Conservation (phyloP, 1,284 basidiomycete genomes). For the Anthracocystis panici-leucophaei region DNA sequence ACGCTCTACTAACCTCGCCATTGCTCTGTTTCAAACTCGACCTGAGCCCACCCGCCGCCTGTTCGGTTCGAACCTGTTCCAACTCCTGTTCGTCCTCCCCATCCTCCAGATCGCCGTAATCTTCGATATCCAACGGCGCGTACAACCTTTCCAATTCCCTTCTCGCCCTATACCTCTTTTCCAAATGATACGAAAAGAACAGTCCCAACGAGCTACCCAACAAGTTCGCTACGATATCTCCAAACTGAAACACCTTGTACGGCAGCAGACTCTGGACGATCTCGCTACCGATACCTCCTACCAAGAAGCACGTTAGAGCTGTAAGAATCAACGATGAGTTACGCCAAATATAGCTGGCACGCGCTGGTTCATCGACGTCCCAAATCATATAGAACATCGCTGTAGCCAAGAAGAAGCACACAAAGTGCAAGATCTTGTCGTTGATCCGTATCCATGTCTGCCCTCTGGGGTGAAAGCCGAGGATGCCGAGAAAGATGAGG, state of each 20-base stretch:
- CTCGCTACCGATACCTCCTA: slow-evolving; percentile 84
- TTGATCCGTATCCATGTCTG: slow-evolving; percentile 76
- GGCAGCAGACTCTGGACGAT: slow-evolving; percentile 84
- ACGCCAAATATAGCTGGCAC: slow-evolving; percentile 84
- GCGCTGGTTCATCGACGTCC: slow-evolving; percentile 80
- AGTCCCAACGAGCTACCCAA: slow-evolving; percentile 81
- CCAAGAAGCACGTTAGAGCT: slow-evolving; percentile 70
- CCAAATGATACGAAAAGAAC: slow-evolving; percentile 69
- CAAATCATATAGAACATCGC: slow-evolving; percentile 86
- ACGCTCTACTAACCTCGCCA: not conserved
- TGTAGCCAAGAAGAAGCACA: slow-evolving; percentile 82
- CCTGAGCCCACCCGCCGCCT: not conserved
- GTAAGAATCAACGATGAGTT: slow-evolving; percentile 79
- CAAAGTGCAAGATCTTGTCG: slow-evolving; percentile 85
- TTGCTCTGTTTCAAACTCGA: slow-evolving; percentile 20
- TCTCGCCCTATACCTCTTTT: slow-evolving; percentile 47
- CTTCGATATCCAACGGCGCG: slow-evolving; percentile 56
- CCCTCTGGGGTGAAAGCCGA: slow-evolving; percentile 64
- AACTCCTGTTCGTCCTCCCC: slow-evolving; percentile 15
- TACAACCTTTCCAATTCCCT: slow-evolving; percentile 60
- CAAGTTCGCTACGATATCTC: slow-evolving; percentile 85
- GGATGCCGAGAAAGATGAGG: slow-evolving; percentile 58
- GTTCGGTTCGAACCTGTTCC: not conserved
- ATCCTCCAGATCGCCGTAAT: slow-evolving; percentile 45
- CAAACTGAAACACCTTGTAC: slow-evolving; percentile 82